phyloP scores from a whole-genome alignment of 129 eudicot species.

The Helianthus annuus region DNA sequence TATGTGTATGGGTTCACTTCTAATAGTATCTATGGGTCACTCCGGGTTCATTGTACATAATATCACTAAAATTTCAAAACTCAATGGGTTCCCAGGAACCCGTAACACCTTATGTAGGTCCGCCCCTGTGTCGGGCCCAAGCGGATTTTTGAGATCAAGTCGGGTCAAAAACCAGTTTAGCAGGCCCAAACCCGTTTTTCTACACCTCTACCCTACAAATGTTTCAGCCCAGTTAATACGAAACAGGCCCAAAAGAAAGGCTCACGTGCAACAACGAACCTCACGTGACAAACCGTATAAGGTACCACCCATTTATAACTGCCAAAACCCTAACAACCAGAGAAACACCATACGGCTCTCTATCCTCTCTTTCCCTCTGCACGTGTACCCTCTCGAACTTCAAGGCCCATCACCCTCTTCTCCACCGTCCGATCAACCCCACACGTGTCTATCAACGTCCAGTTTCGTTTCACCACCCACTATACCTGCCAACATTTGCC shows the following conservation, averaged over 20 bases:
- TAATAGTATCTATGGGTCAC: no score
- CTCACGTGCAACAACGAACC: slow-evolving; percentile 28
- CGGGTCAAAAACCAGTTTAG: no score
- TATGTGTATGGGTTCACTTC: no score
- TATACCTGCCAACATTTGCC: slow-evolving; percentile 1
- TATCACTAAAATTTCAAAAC: no score
- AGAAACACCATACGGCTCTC: not conserved
- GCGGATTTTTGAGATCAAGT: no score
- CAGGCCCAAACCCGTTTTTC: no score
- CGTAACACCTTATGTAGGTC: no score
- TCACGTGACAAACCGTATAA: slow-evolving; percentile 26
- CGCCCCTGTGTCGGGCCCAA: no score
- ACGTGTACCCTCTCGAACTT: slow-evolving; percentile 28
- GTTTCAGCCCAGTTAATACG: slow-evolving; percentile 9
- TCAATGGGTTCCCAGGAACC: no score
- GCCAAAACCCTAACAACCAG: slow-evolving; percentile 32
- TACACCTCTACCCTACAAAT: no score
- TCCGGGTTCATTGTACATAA: no score
- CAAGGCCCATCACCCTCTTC: slow-evolving; percentile 22
- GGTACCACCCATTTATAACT: slow-evolving; percentile 18
- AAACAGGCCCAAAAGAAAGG: slow-evolving; percentile 2
- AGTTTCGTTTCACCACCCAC: not conserved
- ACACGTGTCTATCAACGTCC: slow-evolving; percentile 28
- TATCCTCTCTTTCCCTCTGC: not conserved
- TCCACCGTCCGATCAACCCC: slow-evolving; percentile 34